Base-by-base conservation (phyloP, 1,284 basidiomycete genomes). In the Leccinum huronense region DNA sequence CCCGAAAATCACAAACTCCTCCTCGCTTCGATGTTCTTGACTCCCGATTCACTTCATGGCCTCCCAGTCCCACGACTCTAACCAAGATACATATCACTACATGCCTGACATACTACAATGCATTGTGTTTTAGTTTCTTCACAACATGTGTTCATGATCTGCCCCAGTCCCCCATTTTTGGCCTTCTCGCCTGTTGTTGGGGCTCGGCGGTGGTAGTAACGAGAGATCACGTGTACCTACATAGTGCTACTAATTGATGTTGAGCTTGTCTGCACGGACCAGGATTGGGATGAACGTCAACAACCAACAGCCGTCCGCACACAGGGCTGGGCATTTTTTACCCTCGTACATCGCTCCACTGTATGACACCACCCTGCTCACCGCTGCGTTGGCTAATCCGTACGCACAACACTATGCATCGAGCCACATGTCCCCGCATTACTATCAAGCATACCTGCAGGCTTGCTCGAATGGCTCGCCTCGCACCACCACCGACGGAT, bases 401-500 rank as follows among this genome's bases (percentile, higher is more conserved):
- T 83, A 82, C 63, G 71, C 74, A 7, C 78, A 77, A 61, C 62
- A 65, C n/a, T 34, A 68, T 67, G 63, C 66, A 31, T 67, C 68
- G 51, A 73, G 73, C 61, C 60, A 75, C 27, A 73, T 79, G 45
- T 76, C 80, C 19, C 71, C 79, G 1, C 86, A 88, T 71, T 87
- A 89, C 76, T 82, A 84, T 7, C 85, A 86, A 68, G 86, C 86
- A n/a, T 86, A 85, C 70, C 67, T 79, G 63, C 82, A 80, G 64
- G 70, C 73, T 42, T 68, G 59, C 57, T 71, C 65, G 61, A 72
- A 65, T 59, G 57, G 42, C 42, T 62, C 57, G n/a, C 64, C 79
- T n/a, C 68, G 72, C 19, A 77, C 80, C 0, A 86, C 80, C n/a
- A 64, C 79, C 1, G 80, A 84, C 55, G 86, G 86, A 14, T 88